Conservation (phyloP, 768 basidiomycete species). For the Xerocomellus amylosporus region DNA sequence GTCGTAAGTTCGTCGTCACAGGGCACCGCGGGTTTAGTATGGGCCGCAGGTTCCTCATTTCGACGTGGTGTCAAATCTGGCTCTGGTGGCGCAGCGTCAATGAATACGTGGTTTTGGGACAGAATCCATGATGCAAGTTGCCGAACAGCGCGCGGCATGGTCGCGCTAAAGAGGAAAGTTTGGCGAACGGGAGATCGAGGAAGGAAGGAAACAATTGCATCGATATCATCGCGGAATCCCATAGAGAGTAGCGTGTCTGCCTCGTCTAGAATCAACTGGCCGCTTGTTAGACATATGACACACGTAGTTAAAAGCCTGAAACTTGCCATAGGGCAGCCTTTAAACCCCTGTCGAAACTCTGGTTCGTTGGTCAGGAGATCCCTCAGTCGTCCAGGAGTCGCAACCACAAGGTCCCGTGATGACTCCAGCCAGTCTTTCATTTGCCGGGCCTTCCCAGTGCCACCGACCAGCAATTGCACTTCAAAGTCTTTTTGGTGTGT, state of each 20-base stretch:
- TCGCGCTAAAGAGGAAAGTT: constrained; percentile 90
- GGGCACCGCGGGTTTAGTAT: background rate
- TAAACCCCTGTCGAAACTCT: constrained; percentile 51
- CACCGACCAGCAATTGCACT: constrained; percentile 77
- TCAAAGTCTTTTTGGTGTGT: constrained; percentile 60
- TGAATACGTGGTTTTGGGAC: constrained; percentile 58
- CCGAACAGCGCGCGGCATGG: constrained; percentile 68
- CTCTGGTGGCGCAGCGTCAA: constrained; percentile 67
- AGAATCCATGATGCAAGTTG: constrained; percentile 65
- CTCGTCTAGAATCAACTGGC: constrained; percentile 85
- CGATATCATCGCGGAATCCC: constrained; percentile 88
- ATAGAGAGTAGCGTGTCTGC: constrained; percentile 89
- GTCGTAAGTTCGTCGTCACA: constrained; percentile 41
- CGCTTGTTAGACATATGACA: constrained; percentile 5
- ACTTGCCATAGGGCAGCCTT: constrained; percentile 58
- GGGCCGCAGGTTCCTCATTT: background rate
- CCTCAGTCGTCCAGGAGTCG: constrained; percentile 83
- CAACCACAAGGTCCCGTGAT: constrained; percentile 78
- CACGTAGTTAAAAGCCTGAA: background rate
- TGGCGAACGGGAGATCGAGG: constrained; percentile 67
- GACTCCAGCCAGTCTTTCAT: constrained; percentile 62
- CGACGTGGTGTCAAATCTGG: constrained; percentile 32
- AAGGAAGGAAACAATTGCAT: constrained; percentile 63
- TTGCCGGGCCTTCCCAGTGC: constrained; percentile 63
- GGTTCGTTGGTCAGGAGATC: constrained; percentile 66